A percentile compares a stretch with the other conserved stretches of the same genome.
Evolutionary conservation across 129 eudicot species (phyloP).

Genomic region (Silybum marianum): DNA sequence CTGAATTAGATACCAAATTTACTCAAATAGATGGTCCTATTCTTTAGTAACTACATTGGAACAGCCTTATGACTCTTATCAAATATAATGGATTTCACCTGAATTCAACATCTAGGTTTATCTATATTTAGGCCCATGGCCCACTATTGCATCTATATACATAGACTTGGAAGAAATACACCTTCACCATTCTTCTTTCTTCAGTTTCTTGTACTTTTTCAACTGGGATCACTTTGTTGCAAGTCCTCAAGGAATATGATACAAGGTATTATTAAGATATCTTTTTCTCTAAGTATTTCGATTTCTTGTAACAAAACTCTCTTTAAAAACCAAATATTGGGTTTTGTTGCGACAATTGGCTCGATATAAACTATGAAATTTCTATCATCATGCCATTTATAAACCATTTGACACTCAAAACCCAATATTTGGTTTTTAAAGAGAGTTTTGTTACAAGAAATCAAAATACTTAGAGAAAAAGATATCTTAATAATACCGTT

Average conservation of each 20-base stretch:
- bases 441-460: too few species aligned
- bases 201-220: not conserved
- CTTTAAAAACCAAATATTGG: not conserved
- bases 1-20: not conserved
- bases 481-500: too few species aligned
- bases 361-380: not conserved
- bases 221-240: not conserved
- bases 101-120: not conserved
- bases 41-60: not conserved
- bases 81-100: not conserved
- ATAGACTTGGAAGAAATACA: not conserved
- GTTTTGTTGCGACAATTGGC: not conserved
- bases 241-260: not conserved
- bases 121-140: not conserved
- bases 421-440: too few species aligned
- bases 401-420: not conserved
- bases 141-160: not conserved
- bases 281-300: not conserved
- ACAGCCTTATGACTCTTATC: not conserved
- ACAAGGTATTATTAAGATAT: not conserved
- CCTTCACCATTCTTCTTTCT: not conserved
- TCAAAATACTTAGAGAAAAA: too few species aligned
- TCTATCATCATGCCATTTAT: not conserved
- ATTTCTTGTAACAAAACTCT: not conserved
- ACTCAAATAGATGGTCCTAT: not conserved